Evolutionary conservation across 306 rosid species (phyloP).

Genomic region (Amphicarpaea edgeworthii): DNA sequence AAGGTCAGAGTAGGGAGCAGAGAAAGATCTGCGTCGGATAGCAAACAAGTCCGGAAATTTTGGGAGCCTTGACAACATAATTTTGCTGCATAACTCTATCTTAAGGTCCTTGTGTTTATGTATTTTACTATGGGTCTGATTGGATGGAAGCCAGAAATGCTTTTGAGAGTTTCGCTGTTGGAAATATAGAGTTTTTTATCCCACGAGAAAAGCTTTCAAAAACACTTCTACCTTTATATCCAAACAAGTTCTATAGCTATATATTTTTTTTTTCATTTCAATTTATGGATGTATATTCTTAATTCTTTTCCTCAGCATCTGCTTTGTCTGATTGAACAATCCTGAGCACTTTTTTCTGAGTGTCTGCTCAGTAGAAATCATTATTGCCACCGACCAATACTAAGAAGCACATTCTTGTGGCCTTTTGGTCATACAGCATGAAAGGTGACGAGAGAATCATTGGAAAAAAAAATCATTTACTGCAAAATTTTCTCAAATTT

Average conservation of each 20-base stretch:
- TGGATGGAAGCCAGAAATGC: too few species aligned
- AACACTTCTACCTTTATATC: too few species aligned
- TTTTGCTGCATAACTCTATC: constrained; percentile 22
- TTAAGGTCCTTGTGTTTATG: constrained; percentile 26
- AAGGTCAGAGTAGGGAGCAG: constrained; percentile 22
- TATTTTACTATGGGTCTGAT: too few species aligned
- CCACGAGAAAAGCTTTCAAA: too few species aligned
- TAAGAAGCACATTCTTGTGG: constrained; percentile 31
- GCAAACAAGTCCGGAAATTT: constrained; percentile 3
- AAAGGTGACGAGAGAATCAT: constrained; percentile 27
- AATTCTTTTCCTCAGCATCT: constrained; percentile 37
- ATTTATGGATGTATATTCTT: constrained; percentile 46
- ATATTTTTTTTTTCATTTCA: constrained; percentile 23
- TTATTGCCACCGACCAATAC: constrained; percentile 19
- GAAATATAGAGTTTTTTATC: too few species aligned
- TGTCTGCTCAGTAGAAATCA: constrained; percentile 37
- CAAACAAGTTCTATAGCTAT: too few species aligned
- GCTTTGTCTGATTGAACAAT: constrained; percentile 28
- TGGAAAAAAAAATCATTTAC: neutral
- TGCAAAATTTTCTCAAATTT: constrained; percentile 10
- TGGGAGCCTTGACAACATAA: constrained; percentile 29
- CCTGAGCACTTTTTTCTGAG: constrained; percentile 14
- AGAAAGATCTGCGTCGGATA: constrained; percentile 16
- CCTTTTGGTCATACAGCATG: constrained; percentile 38
- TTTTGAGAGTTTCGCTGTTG: too few species aligned